Evolutionary conservation across 805 yeast genomes (phyloP), one percentile per base, ranked within the genome.

Genomic region (Kuraishia borneana): DNA sequence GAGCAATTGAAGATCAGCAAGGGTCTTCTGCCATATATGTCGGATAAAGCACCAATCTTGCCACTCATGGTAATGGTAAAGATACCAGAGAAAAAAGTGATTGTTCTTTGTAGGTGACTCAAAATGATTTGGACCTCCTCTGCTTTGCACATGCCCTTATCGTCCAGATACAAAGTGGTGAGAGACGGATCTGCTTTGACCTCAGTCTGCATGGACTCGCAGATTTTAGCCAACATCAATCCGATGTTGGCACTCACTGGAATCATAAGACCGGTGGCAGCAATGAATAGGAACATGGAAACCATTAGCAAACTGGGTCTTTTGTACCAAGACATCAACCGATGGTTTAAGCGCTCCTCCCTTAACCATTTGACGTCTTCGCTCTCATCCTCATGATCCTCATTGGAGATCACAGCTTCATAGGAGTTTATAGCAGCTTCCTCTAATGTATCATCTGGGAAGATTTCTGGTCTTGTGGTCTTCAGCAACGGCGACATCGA

Each of bases 1-100:
- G 39, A 12, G 30, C 50, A 16, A 10, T 42, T 49, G 23, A 56
- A 48, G 2, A 61, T 39, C 26, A 80, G 53, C 4, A 73, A 53
- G 6, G 66, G 59, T 28, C 68, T 69, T 37, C 92, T 60, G 2
- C 92, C 92, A 39, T 65, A 58, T 22, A 72, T 54, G 48, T 82
- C 92, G 16, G 83, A 73, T 10, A 72, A 47, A 34, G 72, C 70
- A 2, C 85, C 80, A 36, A 80, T 53, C 42, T 74, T 75, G 1
- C 82, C 79, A 37, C 75, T 56, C n/a, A 75, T 68, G 1, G 76
- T 36, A 18, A 74, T 60, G 20, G 67, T 61, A 3, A 71, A 47
- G 0, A 68, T 36, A 1, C 76, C 76, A 4, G 56, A 44, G 2
- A 63, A 36, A 5, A 76, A 41, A 29, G 60, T 50, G 14, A 47